A percentile compares a stretch with the other conserved stretches of the same genome.
These are phyloP conservation scores for Boletales sp. DNA, from an alignment of 768 basidiomycete genomes.

Conservation along the genomic window DNA sequence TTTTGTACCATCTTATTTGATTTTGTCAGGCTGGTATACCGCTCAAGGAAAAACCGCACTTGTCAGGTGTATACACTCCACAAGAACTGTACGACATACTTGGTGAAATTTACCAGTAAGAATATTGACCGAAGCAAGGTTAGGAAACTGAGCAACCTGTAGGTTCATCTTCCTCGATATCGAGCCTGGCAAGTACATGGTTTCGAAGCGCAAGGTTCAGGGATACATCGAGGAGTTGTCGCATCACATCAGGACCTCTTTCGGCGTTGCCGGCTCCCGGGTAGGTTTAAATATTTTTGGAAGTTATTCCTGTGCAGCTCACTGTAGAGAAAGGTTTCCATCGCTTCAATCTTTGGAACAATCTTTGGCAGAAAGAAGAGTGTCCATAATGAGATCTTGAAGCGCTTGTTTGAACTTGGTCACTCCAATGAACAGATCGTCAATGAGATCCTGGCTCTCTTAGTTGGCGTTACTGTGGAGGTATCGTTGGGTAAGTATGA, in stretches of 20 bases:
- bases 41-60: constrained; percentile 54
- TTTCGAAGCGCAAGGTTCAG: constrained; percentile 48
- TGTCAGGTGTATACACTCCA: constrained; percentile 60
- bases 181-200: constrained; percentile 56
- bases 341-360: constrained; percentile 42
- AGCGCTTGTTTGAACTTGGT: constrained; percentile 54
- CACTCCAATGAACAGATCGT: constrained; percentile 58
- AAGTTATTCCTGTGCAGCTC: neutral
- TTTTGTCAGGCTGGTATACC: constrained; percentile 59
- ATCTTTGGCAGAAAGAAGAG: constrained; percentile 46
- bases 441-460: constrained; percentile 67
- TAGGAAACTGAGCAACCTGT: neutral
- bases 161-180: constrained; percentile 78
- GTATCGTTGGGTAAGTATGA: constrained; percentile 55
- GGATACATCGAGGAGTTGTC: constrained; percentile 52
- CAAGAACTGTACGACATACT: constrained; percentile 60
- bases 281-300: constrained; percentile 29
- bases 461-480: constrained; percentile 67
- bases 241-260: constrained; percentile 50
- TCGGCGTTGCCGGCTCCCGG: constrained; percentile 41
- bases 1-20: neutral
- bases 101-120: constrained; percentile 66
- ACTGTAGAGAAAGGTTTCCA: constrained; percentile 22
- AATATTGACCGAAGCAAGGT: neutral
- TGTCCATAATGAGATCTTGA: constrained; percentile 47